Evolutionary conservation across 2,329 filamentous ascomycete species (phyloP), one percentile per base, ranked within the genome.

Genomic region (Ambrosiella cleistominuta): DNA sequence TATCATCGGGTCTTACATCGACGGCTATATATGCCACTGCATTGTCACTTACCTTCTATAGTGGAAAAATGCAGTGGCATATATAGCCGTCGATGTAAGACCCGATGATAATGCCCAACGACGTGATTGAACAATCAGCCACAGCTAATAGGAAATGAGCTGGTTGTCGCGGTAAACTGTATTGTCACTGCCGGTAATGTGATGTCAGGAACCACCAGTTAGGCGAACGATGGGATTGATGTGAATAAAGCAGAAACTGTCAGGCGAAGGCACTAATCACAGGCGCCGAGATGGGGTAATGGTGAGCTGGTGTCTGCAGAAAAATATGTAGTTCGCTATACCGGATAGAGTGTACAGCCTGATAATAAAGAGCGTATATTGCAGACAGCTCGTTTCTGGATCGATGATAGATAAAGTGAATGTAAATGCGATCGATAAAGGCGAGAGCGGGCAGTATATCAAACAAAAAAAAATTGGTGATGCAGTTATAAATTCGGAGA

Each of bases 121-220:
- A 7, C 49, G 49, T 51, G 7, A 27, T 13, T 5, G 27, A 27
- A 27, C 4, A 27, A 27, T 3, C 27, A 27, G 27, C 27, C 27
- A 27, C 27, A 3, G 4, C 27, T 27, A 27, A 27, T 27, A 27
- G 39, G 36, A 42, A 17, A 36, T 27, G 38, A 7, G n/a, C n/a
- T 7, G 8, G 37, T 42, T 7, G 9, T 42, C 8, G 37, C 13
- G 27, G 15, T 40, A 38, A 8, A 27, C 7, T 42, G 52, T 42
- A 54, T 17, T 39, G 7, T 13, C 37, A 42, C 52, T 42, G 52
- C 38, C 19, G 52, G 52, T 42, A n/a, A 42, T 35, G 38, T 44
- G 38, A 42, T 40, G 9, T 44, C 52, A 54, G 52, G 52, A 54
- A 54, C 52, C 52, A 54, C 11, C 3, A 42, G 38, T 17, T 54